Conservation (phyloP, 2,329 filamentous ascomycete species). For the Phaeosphaeriaceae sp. region DNA sequence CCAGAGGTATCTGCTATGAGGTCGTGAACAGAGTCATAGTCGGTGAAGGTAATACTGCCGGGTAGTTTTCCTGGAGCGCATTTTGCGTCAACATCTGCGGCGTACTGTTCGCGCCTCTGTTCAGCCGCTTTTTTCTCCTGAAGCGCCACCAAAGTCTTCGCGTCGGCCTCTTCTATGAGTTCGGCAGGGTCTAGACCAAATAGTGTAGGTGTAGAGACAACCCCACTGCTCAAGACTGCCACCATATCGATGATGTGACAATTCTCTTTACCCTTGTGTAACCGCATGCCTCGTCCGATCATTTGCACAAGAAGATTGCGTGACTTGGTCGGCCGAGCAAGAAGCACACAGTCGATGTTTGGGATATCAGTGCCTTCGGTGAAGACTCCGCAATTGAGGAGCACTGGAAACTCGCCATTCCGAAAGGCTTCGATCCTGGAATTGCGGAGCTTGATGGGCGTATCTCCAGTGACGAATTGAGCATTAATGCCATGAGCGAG, state of each 20-base stretch:
- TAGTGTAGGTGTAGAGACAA: slow-evolving; percentile 88
- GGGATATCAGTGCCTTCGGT: slow-evolving; percentile 98
- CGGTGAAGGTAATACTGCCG: slow-evolving; percentile 75
- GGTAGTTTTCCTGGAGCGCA: slow-evolving; percentile 30
- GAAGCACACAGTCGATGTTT: slow-evolving; percentile 90
- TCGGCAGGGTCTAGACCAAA: slow-evolving; percentile 89
- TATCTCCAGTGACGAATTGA: slow-evolving; percentile 83
- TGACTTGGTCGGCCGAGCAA: slow-evolving; percentile 87
- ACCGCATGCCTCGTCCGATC: slow-evolving; percentile 92
- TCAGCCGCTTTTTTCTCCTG: slow-evolving; percentile 56
- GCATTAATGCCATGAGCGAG: slow-evolving; percentile 81
- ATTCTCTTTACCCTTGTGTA: slow-evolving; percentile 79
- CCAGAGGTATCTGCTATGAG: slow-evolving; percentile 81
- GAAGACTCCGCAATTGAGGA: slow-evolving; percentile 95
- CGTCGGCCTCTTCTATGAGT: slow-evolving; percentile 70
- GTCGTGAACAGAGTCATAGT: slow-evolving; percentile 92
- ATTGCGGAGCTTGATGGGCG: slow-evolving; percentile 70
- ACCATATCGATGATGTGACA: slow-evolving; percentile 98
- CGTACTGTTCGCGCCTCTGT: slow-evolving; percentile 52
- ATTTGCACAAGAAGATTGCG: slow-evolving; percentile 96
- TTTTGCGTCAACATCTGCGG: slow-evolving; percentile 72
- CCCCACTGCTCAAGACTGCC: slow-evolving; percentile 79
- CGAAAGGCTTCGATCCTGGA: slow-evolving; percentile 78
- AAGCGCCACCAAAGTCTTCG: slow-evolving; percentile 65
- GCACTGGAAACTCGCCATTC: slow-evolving; percentile 77